Percentiles rank a stretch among this genome's conserved stretches.
phyloP scores from a whole-genome alignment of 768 basidiomycete species.

The Exsudoporus frostii region DNA sequence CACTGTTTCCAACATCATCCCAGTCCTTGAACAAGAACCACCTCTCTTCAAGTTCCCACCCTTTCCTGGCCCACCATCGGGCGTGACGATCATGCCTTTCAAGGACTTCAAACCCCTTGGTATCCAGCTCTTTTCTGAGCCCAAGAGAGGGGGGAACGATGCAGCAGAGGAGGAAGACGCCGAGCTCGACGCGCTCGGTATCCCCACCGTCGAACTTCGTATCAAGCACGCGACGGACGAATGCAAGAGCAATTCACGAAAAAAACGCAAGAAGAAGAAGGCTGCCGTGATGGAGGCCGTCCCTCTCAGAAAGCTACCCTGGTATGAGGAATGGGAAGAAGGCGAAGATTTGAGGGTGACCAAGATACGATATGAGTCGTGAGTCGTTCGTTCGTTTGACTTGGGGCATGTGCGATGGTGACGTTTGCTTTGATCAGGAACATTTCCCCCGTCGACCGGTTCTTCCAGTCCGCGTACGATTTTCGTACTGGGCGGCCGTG shows the following conservation, averaged over 20 bases:
- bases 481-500: constrained; percentile 46
- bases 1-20: constrained; percentile 10
- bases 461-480: constrained; percentile 56
- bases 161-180: constrained; percentile 37
- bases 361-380: constrained; percentile 49
- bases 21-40: constrained; percentile 9
- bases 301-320: constrained; percentile 35
- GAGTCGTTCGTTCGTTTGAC: constrained; percentile 17
- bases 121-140: constrained; percentile 48
- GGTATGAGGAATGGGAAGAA: constrained; percentile 76
- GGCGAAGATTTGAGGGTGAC: constrained; percentile 47
- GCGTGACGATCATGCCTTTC: constrained; percentile 53
- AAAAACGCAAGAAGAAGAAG: constrained; percentile 45
- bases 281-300: constrained; percentile 14
- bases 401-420: background rate
- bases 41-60: constrained; percentile 42
- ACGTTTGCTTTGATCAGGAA: constrained; percentile 33
- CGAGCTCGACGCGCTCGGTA: constrained; percentile 65
- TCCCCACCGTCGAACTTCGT: constrained; percentile 58
- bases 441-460: constrained; percentile 46
- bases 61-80: constrained; percentile 44
- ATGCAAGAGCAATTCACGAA: constrained; percentile 54
- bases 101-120: constrained; percentile 54
- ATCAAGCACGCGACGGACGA: constrained; percentile 52
- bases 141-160: constrained; percentile 31